Evolutionary conservation across 2,329 filamentous ascomycete species (phyloP), one percentile per base, ranked within the genome.

Genomic region (Cylindrodendrum hubeiense): DNA sequence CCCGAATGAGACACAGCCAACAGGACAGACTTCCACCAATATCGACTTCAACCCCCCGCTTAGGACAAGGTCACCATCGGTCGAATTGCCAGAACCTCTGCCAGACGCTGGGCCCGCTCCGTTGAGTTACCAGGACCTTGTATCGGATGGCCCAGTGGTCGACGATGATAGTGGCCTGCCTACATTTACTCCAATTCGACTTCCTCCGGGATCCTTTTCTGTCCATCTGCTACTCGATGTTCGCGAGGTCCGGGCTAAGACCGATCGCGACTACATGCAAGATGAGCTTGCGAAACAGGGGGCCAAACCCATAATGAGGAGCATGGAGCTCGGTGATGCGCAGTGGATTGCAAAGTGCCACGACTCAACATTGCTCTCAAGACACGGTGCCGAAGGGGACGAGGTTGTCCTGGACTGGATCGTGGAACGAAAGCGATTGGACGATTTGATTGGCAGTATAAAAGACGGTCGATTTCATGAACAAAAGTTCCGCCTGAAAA

Each of bases 381-480:
- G 81, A 5, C 81, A 87, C 54, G 90, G 90, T 13, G 81, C 83
- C 2, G 87, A 91, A 73, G 89, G 90, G 17, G 86, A 89, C 63
- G 92, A 95, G 76, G 79, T 95, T 13, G 88, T 94, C 50, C 83
- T 96, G 5, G 93, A 95, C 77, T 93, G 90, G 85, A 93, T 96
- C 47, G 87, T 94, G 1, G 93, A 96, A 79, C 86, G 93, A 66
- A 96, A 96, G 76, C 86, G 93, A 9, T 85, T 95, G 0, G 93
- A 95, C 74, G 93, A 96, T 76, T 81, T 96, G 50, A 86, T 95
- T n/a, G 83, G 86, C 54, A 94, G 91, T 67, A 93, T 96, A 79
- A 94, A 92, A 77, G 93, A 95, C 67, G 92, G 92, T 1, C 89
- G 93, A 3, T 95, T 94, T 71, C 91, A 91, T 70, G 93, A 96